Percentiles rank a stretch among this genome's conserved stretches.
Evolutionary conservation across 1,284 basidiomycete genomes (phyloP).

Genomic region (Tilletia caries): DNA sequence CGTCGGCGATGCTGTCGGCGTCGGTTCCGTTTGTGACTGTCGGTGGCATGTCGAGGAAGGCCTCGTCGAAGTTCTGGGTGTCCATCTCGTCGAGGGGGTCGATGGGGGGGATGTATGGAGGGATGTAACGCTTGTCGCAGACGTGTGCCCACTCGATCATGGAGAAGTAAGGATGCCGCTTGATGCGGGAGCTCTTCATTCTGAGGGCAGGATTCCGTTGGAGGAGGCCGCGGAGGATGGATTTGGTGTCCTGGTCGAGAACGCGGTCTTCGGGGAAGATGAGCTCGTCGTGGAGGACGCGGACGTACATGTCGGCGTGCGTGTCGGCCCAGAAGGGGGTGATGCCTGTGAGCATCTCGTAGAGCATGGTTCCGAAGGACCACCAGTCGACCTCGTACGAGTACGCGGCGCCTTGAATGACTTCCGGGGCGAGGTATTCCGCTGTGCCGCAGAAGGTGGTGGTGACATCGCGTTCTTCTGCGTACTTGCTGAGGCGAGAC

Average conservation of each 20-base stretch:
- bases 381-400: constrained; percentile 96
- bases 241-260: constrained; percentile 90
- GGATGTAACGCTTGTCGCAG: constrained; percentile 88
- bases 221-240: constrained; percentile 85
- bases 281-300: constrained; percentile 80
- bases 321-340: constrained; percentile 92
- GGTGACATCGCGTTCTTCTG: constrained; percentile 62
- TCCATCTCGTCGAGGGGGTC: constrained; percentile 89
- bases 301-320: constrained; percentile 89
- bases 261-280: constrained; percentile 82
- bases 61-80: constrained; percentile 95
- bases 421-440: constrained; percentile 55
- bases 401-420: constrained; percentile 84
- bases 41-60: constrained; percentile 77
- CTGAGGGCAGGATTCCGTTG: constrained; percentile 85
- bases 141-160: constrained; percentile 95
- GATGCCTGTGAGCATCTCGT: constrained; percentile 87
- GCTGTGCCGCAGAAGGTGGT: constrained; percentile 71
- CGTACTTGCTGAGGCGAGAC: background rate
- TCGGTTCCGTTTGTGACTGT: constrained; percentile 26
- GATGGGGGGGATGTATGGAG: constrained; percentile 93
- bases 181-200: constrained; percentile 87
- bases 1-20: constrained; percentile 18
- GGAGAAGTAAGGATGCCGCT: constrained; percentile 89
- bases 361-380: constrained; percentile 94